Evolutionary conservation across 495 filamentous ascomycete genomes (phyloP).

Genomic region (Neurospora tetraspora): DNA sequence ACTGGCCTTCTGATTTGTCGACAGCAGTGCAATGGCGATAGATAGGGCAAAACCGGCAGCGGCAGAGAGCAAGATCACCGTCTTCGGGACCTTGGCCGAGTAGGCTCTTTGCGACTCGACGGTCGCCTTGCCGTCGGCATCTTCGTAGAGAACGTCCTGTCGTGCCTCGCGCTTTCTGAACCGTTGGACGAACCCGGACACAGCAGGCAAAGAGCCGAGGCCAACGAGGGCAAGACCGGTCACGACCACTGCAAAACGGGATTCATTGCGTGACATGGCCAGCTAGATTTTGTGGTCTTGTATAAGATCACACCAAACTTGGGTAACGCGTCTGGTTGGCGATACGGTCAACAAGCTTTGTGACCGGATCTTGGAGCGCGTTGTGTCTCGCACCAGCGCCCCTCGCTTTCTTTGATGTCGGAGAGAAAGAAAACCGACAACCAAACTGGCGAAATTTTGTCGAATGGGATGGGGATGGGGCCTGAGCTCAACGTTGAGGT

Average conservation of each 20-base stretch:
- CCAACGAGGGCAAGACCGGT: constrained; percentile 26
- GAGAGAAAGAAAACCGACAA: background rate
- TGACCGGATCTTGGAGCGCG: background rate
- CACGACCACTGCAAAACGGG: constrained; percentile 19
- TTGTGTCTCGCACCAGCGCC: background rate
- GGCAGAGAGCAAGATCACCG: constrained; percentile 31
- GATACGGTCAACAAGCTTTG: background rate
- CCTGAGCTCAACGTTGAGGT: background rate
- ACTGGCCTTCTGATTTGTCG: constrained; percentile 19
- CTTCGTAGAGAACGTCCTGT: constrained; percentile 40
- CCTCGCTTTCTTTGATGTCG: background rate
- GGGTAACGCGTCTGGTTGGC: background rate
- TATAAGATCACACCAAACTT: background rate
- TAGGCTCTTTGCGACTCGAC: constrained; percentile 44
- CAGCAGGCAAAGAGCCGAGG: constrained; percentile 29
- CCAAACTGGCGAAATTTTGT: background rate
- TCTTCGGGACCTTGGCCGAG: constrained; percentile 40
- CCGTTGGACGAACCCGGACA: constrained; percentile 16
- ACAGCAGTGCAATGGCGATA: constrained; percentile 32
- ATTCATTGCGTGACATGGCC: constrained; percentile 22
- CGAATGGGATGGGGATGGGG: background rate
- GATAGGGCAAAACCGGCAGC: constrained; percentile 37
- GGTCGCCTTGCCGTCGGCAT: constrained; percentile 53
- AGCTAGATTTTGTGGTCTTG: background rate
- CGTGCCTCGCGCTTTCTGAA: constrained; percentile 22